Evolutionary conservation across 2,329 filamentous ascomycete genomes (phyloP), one percentile per base, ranked within the genome.

Genomic region (Ophiostoma triangulosporum): DNA sequence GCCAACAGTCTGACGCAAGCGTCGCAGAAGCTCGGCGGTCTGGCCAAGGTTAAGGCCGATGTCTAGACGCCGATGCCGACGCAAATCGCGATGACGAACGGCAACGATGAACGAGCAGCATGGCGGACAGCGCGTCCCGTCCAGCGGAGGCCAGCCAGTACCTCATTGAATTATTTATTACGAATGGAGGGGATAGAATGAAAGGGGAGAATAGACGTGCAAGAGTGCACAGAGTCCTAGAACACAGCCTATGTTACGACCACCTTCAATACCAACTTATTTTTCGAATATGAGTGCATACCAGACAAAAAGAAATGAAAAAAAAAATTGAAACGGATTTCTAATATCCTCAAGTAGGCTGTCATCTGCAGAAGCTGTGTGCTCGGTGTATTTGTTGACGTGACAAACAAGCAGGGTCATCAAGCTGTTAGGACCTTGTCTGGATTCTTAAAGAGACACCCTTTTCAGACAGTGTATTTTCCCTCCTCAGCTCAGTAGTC

Each of bases 31-130:
- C 31, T 50, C 12, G 48, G 48, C 32, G 31, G 48, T 12, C 48
- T 50, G 48, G 48, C 48, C 48, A 50, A 50, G 48, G 32, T 36
- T n/a, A 50, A 50, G 48, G 48, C 48, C 31, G 20, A 26, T 11
- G n/a, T 6, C 46, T 48, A 48, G 46, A 48, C 46, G 43, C 43
- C 1, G 26, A 29, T 26, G 15, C 9, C n/a, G n/a, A n/a, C n/a
- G n/a, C n/a, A n/a, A n/a, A n/a, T n/a, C n/a, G n/a, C 43, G 12
- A 29, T 46, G 7, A 29, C 15, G 43, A 46, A 46, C 43, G 14
- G 14, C 43, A 46, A 46, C 43, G 43, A 29, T 20, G 24, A 9
- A 29, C 24, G 26, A 27, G 43, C 14, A 29, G 43, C 20, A 29
- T 12, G 43, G 24, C 14, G 24, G 26, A 17, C 6, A 17, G 43